Conservation (phyloP, 129 eudicot species). For the Saposhnikovia divaricata region DNA sequence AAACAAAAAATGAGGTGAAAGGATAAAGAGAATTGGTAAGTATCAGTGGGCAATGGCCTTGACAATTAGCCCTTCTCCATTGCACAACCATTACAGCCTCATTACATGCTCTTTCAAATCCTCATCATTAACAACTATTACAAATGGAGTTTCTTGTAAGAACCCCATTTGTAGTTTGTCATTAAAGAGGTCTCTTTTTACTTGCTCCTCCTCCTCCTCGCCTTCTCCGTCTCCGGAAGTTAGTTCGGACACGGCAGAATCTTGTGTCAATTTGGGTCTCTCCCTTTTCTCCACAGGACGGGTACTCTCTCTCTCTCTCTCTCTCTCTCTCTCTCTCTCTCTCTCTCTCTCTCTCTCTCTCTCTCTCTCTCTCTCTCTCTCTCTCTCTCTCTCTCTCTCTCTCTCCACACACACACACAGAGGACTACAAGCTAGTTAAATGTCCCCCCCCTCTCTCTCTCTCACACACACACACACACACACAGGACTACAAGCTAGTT, state of each 20-base stretch:
- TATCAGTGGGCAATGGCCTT: neutral
- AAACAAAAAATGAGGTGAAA: neutral
- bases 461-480: neutral
- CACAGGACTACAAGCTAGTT: too few species aligned
- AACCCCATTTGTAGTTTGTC: constrained; percentile 16
- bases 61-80: neutral
- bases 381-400: too few species aligned
- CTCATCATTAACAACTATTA: constrained; percentile 18
- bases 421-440: too few species aligned
- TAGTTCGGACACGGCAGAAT: constrained; percentile 55
- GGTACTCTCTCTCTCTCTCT: constrained; percentile 28
- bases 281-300: constrained; percentile 78
- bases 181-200: constrained; percentile 18
- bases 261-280: constrained; percentile 77
- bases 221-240: constrained; percentile 40
- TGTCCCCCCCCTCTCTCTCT: too few species aligned
- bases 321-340: too few species aligned
- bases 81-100: constrained; percentile 33
- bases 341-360: too few species aligned
- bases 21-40: neutral
- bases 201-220: constrained; percentile 42
- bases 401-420: too few species aligned
- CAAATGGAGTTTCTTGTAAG: constrained; percentile 12
- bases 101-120: constrained; percentile 18
- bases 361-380: too few species aligned